Evolutionary conservation across 305 asterid genomes (phyloP), one percentile per base, ranked within the genome.

Genomic region (Plantago lanceolata): DNA sequence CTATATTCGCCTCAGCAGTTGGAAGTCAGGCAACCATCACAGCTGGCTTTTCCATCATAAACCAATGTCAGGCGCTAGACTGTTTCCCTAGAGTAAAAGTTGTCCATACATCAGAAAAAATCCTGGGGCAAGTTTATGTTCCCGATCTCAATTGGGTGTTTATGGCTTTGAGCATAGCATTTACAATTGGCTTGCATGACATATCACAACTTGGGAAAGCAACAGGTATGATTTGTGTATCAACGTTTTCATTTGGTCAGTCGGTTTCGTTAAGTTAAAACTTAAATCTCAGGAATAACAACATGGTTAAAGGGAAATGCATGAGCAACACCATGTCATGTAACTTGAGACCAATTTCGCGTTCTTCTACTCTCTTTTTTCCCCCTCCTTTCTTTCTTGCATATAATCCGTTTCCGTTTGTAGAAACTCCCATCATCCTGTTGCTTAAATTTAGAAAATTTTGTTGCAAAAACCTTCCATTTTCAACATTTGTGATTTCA

Each of bases 1-100:
- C 98, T 3, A 67, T 89, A 69, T 78, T 92, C 71, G 96, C 98
- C 68, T 83, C 98, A 5, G 96, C 91, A 0, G 93, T 92, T n/a
- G 98, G 96, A 68, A 93, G 98, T 75, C 98, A 93, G 75, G 98
- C 95, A 37, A 89, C 97, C 26, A 89, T 93, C 17, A 85, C 97
- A 8, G 98, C 95, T 1, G 86, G 94, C 6, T 93, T 89, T 79
- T 93, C 98, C 73, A 87, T 89, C 76, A 84, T 87, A 78, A 86
- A 93, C 72, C 98, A 92, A 74, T 85, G 96, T 63, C 96, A 82
- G 61, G 89, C 96, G 28, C 91, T 92, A 9, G 68, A 79, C 68
- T 93, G 98, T 75, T 87, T 93, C 56, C 98, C 98, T 5, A 80
- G 98, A 71, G 98, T 93, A 48, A 84, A 89, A 78, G 82, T 89